Evolutionary conservation across 2,329 filamentous ascomycete genomes (phyloP), one percentile per base, ranked within the genome.

Genomic region (Sarocladiaceae sp.): DNA sequence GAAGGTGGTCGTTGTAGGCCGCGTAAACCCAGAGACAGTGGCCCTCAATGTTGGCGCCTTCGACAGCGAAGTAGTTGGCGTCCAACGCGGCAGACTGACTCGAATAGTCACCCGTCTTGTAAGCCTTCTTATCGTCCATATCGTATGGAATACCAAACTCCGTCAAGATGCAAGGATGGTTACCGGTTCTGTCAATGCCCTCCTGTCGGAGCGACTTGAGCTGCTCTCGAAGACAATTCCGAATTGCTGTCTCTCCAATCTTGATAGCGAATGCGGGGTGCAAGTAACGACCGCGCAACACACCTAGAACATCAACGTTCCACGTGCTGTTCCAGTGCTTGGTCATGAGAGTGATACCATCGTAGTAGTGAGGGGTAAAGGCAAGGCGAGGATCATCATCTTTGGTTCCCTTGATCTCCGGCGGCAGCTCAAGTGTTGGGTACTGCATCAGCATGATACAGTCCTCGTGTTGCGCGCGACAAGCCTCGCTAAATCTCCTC

Each of bases 61-160:
- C 94, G 1, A 96, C 77, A 0, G 88, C 94, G 71, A 86, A 99
- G 65, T 96, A 90, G 65, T 97, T 99, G 51, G 95, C 94, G 69
- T 99, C 94, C 75, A 99, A 86, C 6, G 94, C 94, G 2, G 89
- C 84, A 29, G 87, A 88, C 66, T 99, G 94, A 61, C 90, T 96
- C 40, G 88, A 87, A 69, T 96, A 99, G 67, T 99, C 89, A 7
- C 95, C 94, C 5, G 90, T 96, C 70, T 90, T 89, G 71, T 99
- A 99, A 1, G 94, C 94, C 63, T 94, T 79, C 69, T 96, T 92
- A 58, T 96, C 86, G 63, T 99, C 93, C 95, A 99, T 97, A 65
- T 99, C 94, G 65, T 96, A 99, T 0, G 94, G 94, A 54, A 99
- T 97, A 7, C 94, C 94, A 62, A 97, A 97, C 65, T 99, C 94